Evolutionary conservation across 2,329 filamentous ascomycete genomes (phyloP).

Genomic region (Acrocalymma vagum): DNA sequence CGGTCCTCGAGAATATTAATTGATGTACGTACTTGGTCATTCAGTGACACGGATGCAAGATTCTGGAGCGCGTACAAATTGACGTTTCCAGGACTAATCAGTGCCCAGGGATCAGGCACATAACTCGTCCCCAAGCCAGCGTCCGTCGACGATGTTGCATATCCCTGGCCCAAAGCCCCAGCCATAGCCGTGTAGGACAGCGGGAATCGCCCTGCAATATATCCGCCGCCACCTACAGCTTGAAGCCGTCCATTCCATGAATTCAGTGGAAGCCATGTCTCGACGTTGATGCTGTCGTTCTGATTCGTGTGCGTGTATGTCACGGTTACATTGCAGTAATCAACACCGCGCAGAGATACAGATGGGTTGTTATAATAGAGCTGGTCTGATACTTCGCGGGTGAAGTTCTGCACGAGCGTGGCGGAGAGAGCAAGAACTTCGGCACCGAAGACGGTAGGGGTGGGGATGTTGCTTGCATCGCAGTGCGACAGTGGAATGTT

Average conservation of each 20-base stretch:
- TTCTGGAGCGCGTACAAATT: slow-evolving; percentile 38
- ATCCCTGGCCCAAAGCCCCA: slow-evolving; percentile 27
- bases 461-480: slow-evolving; percentile 10
- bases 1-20: too few relatives aligned
- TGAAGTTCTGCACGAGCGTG: slow-evolving; percentile 19
- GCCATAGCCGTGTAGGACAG: slow-evolving; percentile 20
- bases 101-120: slow-evolving; percentile 20
- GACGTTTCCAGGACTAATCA: slow-evolving; percentile 31
- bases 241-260: slow-evolving; percentile 33
- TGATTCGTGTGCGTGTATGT: slow-evolving; percentile 19
- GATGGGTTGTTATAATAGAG: slow-evolving; percentile 18
- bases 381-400: slow-evolving; percentile 12
- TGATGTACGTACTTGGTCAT: slow-evolving; percentile 30
- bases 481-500: slow-evolving; percentile 6
- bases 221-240: slow-evolving; percentile 32
- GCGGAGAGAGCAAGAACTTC: slow-evolving; percentile 20
- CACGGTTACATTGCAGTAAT: slow-evolving; percentile 19
- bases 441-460: slow-evolving; percentile 16
- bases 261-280: slow-evolving; percentile 23
- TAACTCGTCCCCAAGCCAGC: slow-evolving; percentile 20
- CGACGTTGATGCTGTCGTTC: slow-evolving; percentile 13
- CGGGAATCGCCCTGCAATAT: slow-evolving; percentile 20
- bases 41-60: slow-evolving; percentile 40
- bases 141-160: slow-evolving; percentile 31
- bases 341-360: slow-evolving; percentile 8